Conservation (phyloP, 129 eudicot genomes). For the Gnaphalium uliginosum region DNA sequence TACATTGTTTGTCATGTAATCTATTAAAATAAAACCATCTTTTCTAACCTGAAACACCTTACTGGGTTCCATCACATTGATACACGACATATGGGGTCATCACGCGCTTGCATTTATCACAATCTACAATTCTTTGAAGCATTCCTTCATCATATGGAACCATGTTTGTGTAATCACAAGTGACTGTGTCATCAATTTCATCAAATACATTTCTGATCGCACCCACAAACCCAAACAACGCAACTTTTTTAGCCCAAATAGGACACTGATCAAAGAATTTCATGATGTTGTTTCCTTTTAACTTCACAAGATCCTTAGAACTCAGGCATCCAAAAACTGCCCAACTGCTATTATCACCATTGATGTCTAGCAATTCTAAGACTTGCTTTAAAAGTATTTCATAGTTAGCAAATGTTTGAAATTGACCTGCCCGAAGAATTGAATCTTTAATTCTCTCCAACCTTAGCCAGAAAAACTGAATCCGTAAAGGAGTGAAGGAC, state of each 20-base stretch:
- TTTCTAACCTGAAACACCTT: constrained; percentile 25
- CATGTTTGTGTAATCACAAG: constrained; percentile 45
- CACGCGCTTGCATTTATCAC: constrained; percentile 48
- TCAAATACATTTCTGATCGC: constrained; percentile 47
- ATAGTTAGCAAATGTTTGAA: constrained; percentile 16
- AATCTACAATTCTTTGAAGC: constrained; percentile 29
- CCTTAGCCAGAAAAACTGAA: constrained; percentile 62
- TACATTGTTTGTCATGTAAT: constrained; percentile 25
- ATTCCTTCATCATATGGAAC: constrained; percentile 51
- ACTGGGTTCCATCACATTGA: constrained; percentile 46
- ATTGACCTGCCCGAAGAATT: constrained; percentile 26
- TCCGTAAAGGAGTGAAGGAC: constrained; percentile 38
- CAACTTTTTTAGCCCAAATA: constrained; percentile 46
- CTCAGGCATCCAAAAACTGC: constrained; percentile 49
- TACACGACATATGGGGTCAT: constrained; percentile 48
- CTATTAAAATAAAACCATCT: neutral
- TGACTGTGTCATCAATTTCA: constrained; percentile 21
- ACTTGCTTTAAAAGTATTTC: constrained; percentile 41
- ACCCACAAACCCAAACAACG: constrained; percentile 45
- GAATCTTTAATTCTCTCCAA: constrained; percentile 57
- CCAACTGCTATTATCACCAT: constrained; percentile 41
- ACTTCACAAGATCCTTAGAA: constrained; percentile 44
- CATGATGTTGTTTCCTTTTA: constrained; percentile 36
- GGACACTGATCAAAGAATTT: constrained; percentile 34
- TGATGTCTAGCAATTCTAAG: constrained; percentile 42